Base-by-base conservation (phyloP, 2,329 filamentous ascomycete species). In the Sclerotinia spermophila region DNA sequence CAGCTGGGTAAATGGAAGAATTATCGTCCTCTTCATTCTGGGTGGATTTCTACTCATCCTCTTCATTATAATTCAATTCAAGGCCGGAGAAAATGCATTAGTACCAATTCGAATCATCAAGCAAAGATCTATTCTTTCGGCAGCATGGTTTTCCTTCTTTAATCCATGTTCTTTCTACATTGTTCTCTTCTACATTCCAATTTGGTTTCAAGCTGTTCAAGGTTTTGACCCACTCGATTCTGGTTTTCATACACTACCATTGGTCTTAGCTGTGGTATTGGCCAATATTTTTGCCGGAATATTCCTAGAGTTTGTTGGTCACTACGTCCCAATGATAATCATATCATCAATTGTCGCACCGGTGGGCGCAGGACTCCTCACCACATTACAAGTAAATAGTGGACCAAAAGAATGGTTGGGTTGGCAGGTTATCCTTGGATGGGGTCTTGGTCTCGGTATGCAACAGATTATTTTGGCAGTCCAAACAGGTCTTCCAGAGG, bases 151-250 rank as follows among this genome's bases (percentile, higher is more conserved):
- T 72, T 72, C 79, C 3, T 71, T 78, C 59, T 79, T 79, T 61
- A 74, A 81, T 42, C 62, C 73, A 3, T 74, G 73, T 27, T 62
- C 74, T 5, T 79, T 77, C 72, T 81, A 78, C 69, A 48, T 87
- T 69, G 87, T 89, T 69, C 81, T 81, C 71, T 82, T 84, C 44
- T 81, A 81, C 58, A 79, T 84, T 55, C 82, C 85, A 48, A 80
- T 84, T 67, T 84, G 81, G 79, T 84, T 85, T 74, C 83, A 85
- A 72, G 82, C 81, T 7, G 81, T 84, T 72, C 81, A 82, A 67
- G 80, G 79, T 7, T 79, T 81, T 19, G 79, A 80, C 4, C 74
- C 75, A 17, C 74, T 81, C 82, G 83, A 77, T 42, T 79, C 79
- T 30, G 78, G 81, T 40, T 77, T 82, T 70, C 67, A 79, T 30